These are phyloP conservation scores for Corymbia maculata DNA, from an alignment of 345 rosid species.

Conservation along the genomic window DNA sequence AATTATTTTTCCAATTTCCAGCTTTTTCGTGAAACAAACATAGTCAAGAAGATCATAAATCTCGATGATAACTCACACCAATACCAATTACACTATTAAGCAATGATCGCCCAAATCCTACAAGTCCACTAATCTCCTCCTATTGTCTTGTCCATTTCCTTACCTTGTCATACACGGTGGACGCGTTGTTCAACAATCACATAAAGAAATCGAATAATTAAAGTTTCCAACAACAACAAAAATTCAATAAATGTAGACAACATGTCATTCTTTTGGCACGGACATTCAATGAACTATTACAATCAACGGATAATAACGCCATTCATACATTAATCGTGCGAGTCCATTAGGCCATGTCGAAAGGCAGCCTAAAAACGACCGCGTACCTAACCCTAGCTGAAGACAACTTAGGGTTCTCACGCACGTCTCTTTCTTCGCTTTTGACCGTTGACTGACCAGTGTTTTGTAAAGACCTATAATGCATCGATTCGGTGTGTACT, in stretches of 20 bases:
- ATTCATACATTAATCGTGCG: background rate
- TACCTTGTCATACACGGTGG: background rate
- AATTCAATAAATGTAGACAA: background rate
- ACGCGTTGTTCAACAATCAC: rapidly evolving
- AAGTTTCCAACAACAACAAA: background rate
- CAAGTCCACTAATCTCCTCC: background rate
- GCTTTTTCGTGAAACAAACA: background rate
- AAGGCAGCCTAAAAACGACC: background rate
- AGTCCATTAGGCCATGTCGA: background rate
- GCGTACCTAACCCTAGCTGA: background rate
- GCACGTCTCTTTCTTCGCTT: background rate
- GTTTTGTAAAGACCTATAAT: background rate
- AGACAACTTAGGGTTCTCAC: background rate
- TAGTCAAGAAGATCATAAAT: background rate
- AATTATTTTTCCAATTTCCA: background rate
- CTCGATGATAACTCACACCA: background rate
- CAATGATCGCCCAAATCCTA: background rate
- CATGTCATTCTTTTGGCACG: background rate
- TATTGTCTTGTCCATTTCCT: background rate
- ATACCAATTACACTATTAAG: background rate
- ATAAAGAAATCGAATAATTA: background rate
- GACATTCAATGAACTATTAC: background rate
- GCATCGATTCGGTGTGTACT: too few relatives aligned
- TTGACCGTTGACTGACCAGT: background rate
- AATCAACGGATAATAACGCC: background rate